Base-by-base conservation (phyloP, 768 basidiomycete species). In the Pilatotrama ljubarskyi region DNA sequence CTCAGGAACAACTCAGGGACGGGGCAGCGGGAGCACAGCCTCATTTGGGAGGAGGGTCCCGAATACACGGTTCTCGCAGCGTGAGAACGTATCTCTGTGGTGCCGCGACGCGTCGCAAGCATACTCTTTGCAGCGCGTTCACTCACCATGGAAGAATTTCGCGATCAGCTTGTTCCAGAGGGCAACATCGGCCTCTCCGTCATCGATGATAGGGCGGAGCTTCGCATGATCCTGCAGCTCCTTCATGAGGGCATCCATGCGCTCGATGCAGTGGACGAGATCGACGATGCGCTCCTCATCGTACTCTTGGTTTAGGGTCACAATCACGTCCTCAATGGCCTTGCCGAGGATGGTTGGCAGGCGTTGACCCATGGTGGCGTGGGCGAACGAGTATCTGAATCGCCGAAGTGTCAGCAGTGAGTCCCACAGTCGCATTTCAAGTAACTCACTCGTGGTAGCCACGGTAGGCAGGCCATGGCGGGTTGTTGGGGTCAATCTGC, bases 151-250 rank as follows among this genome's bases (percentile, higher is more conserved):
- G 76, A 97, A 97, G 73, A 84, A 97, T 70, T 92, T 93, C 42
- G 93, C 93, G 47, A 96, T 95, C 72, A 94, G 93, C 72, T 97
- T 96, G 76, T 98, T 98, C 95, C 95, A 98, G 8, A 97, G 80
- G 6, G 93, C 88, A 29, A 98, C 90, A 63, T 97, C 95, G 9
- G 86, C 94, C 70, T 95, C 95, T 52, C 82, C 85, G 68, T 97
- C 95, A 72, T 97, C 95, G 32, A 92, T 75, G 68, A 97, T 92
- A 32, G 92, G 92, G 13, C 95, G 78, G 11, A 96, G 80, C 71
- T 91, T 92, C 11, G 86, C 84, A 68, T 94, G 93, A 0, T 82
- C 84, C 68, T 90, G 91, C 58, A 96, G 78, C 70, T 96, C 93
- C 11, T 78, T 81, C 91, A 95, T 95, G 64, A 98, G 84, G 20